Base-by-base conservation (phyloP, 345 rosid species). In the Erucastrum elatum region DNA sequence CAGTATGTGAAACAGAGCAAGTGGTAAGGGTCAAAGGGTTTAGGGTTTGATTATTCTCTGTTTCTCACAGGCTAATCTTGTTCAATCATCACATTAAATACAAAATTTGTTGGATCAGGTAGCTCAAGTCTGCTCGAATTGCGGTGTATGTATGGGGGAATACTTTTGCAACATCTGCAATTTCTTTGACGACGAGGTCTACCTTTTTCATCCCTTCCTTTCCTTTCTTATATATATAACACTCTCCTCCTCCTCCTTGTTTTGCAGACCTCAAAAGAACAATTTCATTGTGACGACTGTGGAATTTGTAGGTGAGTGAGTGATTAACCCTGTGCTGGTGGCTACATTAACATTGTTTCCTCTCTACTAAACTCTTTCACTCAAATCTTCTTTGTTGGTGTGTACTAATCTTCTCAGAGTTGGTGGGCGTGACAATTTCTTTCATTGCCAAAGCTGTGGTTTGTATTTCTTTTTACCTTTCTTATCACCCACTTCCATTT, bases 161-260 rank as follows among this genome's bases (percentile, higher is more conserved):
- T 94, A 94, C 73, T 91, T 85, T 70, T 90, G 95, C 66, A 30
- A 76, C 56, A 53, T 85, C 46, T 94, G 93, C 88, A 91, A 88
- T 68, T 94, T 94, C 82, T 91, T 86, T 35, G 92, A 91, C 27
- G 94, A 90, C 77, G 88, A 90, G 76, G 95, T 91, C 71, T 88
- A 83, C 34, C 21, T 58, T 27, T 71, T 49, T 5, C 21, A n/a
- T 15, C 6, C 53, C 10, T 60, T 69, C 21, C 21, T 21, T 66
- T 17, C 21, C 7, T 64, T 7, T 1, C 1, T 59, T 26, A 16
- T 6, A 4, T 31, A 12, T 66, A 4, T 9, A n/a, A n/a, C n/a
- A n/a, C 26, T 13, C 64, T 26, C 64, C 34, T 11, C 27, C 3
- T 29, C 3, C 25, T 6, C 46, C n/a, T 72, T 70, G 25, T 15